Evolutionary conservation across 2,329 filamentous ascomycete genomes (phyloP), one percentile per base, ranked within the genome.

Genomic region (Fusarium pilosicola): DNA sequence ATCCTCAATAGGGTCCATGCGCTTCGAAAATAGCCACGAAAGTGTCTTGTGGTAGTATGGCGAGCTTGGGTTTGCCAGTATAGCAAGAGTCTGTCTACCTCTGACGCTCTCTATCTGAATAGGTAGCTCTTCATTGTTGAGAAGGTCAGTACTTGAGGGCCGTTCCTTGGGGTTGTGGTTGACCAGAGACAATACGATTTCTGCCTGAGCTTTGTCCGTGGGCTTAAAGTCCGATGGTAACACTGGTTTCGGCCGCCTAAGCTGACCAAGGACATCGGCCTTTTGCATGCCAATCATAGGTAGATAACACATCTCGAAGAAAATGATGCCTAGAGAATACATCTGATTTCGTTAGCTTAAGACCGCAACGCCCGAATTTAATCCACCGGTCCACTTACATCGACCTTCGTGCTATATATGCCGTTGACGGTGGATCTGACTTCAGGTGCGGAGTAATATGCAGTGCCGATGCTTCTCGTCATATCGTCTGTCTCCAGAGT

Each of bases 241-340:
- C 10, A 85, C 82, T 44, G 94, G 91, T 18, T 90, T 86, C 44
- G 90, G 89, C 74, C 91, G 88, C 51, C 94, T 89, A 46, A 98
- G 86, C 62, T 88, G 85, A 59, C 92, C 88, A 34, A 98, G 86
- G 8, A 91, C 88, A 58, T 87, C 83, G 5, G 88, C 89, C 71
- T 90, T 87, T 76, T 92, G 88, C 89, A 92, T 92, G 9, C 90
- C 90, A 79, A 91, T 86, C 83, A 92, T 88, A 1, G 89, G 86
- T 39, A 86, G 83, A 73, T 91, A 95, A 78, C 93, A 97, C 96
- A 99, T 99, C 82, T 99, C 96, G 76, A 98, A 98, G 84, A 99
- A 97, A 65, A 99, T 98, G 72, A 99, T 93, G 1, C 96, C 96
- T 46, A 99, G 87, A 0, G 96, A 98, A 80, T 96, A 99, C 96